These are phyloP conservation scores for Myochromella boudieri DNA, from an alignment of 768 basidiomycete species.

Conservation along the genomic window DNA sequence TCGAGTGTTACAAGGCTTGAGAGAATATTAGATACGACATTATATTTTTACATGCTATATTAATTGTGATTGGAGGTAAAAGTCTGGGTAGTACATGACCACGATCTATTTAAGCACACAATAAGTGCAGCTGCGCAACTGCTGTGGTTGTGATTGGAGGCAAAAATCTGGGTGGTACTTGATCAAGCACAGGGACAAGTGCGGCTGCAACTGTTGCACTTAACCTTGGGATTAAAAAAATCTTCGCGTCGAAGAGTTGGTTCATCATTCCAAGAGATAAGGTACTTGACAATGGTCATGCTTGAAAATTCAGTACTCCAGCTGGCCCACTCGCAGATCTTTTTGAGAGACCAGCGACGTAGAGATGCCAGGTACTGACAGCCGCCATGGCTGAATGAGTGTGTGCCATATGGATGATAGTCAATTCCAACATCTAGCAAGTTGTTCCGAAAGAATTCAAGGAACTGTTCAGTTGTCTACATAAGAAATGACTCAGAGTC, in stretches of 20 bases:
- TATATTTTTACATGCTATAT: no score
- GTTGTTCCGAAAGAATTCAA: constrained; percentile 39
- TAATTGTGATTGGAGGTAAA: no score
- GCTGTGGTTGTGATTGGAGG: background rate
- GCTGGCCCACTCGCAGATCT: constrained; percentile 46
- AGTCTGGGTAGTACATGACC: no score
- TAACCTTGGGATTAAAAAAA: constrained; percentile 35
- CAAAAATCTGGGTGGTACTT: background rate
- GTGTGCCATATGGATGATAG: constrained; percentile 19
- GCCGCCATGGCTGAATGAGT: constrained; percentile 34
- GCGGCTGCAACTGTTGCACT: constrained; percentile 29
- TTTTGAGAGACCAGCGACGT: constrained; percentile 31
- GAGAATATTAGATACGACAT: no score
- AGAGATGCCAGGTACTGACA: constrained; percentile 21
- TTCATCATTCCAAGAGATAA: constrained; percentile 40
- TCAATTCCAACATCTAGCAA: constrained; percentile 38
- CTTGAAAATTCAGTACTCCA: constrained; percentile 41
- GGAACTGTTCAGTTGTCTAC: constrained; percentile 35
- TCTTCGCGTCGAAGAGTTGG: constrained; percentile 30
- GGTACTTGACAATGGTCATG: constrained; percentile 41
- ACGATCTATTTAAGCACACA: background rate
- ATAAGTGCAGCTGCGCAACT: background rate
- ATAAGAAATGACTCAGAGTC: background rate
- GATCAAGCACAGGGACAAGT: constrained; percentile 28
- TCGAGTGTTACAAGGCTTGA: constrained; percentile 3